Evolutionary conservation across 805 yeast species (phyloP), one percentile per base, ranked within the genome.

Genomic region (Candida nitratophila): DNA sequence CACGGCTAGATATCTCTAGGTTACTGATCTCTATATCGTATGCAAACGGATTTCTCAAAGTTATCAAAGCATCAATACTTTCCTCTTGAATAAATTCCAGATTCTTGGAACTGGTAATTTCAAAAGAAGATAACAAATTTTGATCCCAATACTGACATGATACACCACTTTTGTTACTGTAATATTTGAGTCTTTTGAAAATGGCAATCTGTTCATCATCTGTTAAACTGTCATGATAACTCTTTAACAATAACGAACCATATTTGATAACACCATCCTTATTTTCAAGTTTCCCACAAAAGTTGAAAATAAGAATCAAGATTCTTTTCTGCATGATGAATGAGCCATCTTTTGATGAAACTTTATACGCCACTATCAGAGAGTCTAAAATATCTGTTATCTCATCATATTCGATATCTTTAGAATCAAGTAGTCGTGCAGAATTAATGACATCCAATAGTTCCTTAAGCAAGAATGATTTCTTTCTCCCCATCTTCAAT

Each of bases 1-100:
- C 60, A 1, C 50, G 42, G 4, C 64, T 53, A 5, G 54, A 50
- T 2, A 83, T 61, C 33, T 64, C 54, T 3, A 83, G 55, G 27
- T 73, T 73, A 17, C 69, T 66, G 5, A 90, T 64, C 33, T 77
- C 81, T 14, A 90, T 65, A 36, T 83, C 87, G 60, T 86, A 87
- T 6, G 76, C 75, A 63, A 79, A 87, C 9, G 96, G 96, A 57
- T 91, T 91, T 55, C 84, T 89, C 9, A 90, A 54, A 3, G 69
- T 64, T 2, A 86, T 64, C 6, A 66, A 57, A 16, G 85, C 66
- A 45, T 79, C 83, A 12, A 77, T 74, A 4, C 74, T 67, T 43
- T 88, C 96, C 30, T 80, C 85, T 50, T 76, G 76, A 16, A 81
- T 80, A 7, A 79, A 50, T 16, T 49, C 42, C 4, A 3, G 6